phyloP scores from a whole-genome alignment of 2,329 filamentous ascomycete genomes.

The Paecilomyces sp. region DNA sequence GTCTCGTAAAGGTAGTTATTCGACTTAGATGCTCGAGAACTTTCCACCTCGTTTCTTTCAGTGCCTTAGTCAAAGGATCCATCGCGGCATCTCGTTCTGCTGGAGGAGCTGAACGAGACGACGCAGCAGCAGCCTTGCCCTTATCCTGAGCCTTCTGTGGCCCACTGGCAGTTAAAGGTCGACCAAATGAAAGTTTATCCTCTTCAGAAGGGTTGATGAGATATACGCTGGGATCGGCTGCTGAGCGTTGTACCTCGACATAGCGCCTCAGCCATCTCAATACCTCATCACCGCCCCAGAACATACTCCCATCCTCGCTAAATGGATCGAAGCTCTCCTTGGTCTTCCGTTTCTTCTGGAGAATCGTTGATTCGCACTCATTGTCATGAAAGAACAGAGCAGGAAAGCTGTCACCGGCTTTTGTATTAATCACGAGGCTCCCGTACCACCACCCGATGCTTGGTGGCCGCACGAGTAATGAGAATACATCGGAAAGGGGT shows the following conservation, averaged over 20 bases:
- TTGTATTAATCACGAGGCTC: slow-evolving; percentile 85
- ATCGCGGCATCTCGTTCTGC: slow-evolving; percentile 61
- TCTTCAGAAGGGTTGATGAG: slow-evolving; percentile 80
- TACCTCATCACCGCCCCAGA: slow-evolving; percentile 97
- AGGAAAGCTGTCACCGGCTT: slow-evolving; percentile 85
- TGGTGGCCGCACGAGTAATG: slow-evolving; percentile 79
- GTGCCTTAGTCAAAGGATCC: slow-evolving; percentile 87
- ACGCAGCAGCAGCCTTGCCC: slow-evolving; percentile 24
- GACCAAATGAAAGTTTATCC: slow-evolving; percentile 73
- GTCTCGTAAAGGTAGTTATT: slow-evolving; percentile 88
- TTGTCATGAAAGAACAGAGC: slow-evolving; percentile 96
- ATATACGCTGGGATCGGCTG: slow-evolving; percentile 83
- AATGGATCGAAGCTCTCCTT: slow-evolving; percentile 87
- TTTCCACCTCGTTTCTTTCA: slow-evolving; percentile 95
- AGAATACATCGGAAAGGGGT: slow-evolving; percentile 84
- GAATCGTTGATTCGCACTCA: slow-evolving; percentile 90
- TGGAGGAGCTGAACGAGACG: slow-evolving; percentile 28
- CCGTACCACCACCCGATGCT: slow-evolving; percentile 99
- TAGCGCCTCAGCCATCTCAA: slow-evolving; percentile 84
- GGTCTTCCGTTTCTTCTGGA: slow-evolving; percentile 82
- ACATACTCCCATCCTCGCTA: slow-evolving; percentile 69
- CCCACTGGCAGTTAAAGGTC: slow-evolving; percentile 33
- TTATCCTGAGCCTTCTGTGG: slow-evolving; percentile 35
- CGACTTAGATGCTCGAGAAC: slow-evolving; percentile 95
- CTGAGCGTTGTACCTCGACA: slow-evolving; percentile 72